Conservation (phyloP, 2,329 filamentous ascomycete species). For the Fusarium goolgardi region DNA sequence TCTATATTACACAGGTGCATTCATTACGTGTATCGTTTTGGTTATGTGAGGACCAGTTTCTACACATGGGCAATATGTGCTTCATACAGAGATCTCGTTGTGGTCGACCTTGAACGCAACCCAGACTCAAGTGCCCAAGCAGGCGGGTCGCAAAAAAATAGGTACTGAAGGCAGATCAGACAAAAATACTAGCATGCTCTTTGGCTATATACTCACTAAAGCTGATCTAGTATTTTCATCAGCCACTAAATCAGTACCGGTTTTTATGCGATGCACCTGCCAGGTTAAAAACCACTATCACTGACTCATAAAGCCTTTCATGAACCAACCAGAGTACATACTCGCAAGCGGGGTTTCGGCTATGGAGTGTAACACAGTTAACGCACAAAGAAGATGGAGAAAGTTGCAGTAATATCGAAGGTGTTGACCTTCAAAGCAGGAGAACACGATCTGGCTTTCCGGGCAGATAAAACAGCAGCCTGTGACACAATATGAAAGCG, state of each 20-base stretch:
- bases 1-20: background rate
- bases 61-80: background rate
- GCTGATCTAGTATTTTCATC: no score
- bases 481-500: background rate
- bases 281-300: background rate
- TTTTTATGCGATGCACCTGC: no score
- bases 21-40: background rate
- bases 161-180: no score
- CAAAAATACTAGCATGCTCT: no score
- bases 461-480: background rate
- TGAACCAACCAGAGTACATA: conserved; percentile 7
- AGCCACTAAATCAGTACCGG: no score
- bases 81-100: background rate
- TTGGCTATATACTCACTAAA: no score
- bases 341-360: conserved; percentile 9
- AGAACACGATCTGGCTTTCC: background rate
- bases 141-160: no score
- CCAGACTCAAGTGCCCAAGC: background rate
- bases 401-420: background rate
- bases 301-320: conserved; percentile 9
- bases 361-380: background rate
- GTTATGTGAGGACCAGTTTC: background rate
- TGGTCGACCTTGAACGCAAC: background rate
- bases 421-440: background rate
- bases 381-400: background rate